These are phyloP conservation scores for Pseudogymnoascus sp. DNA, from an alignment of 2,329 filamentous ascomycete species.

Conservation along the genomic window DNA sequence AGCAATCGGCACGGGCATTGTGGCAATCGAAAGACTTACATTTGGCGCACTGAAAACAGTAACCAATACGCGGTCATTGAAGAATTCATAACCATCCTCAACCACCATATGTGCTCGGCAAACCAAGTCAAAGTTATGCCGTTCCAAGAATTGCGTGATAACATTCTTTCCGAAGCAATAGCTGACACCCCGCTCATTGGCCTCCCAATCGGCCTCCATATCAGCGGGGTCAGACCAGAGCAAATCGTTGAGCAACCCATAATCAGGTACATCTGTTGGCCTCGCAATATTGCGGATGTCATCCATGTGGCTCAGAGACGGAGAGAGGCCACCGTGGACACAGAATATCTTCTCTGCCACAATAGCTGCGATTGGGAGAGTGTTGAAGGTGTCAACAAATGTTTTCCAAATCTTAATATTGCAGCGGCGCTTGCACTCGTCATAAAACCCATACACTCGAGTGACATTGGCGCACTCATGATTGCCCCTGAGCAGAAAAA, in stretches of 20 bases:
- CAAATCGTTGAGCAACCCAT: constrained; percentile 88
- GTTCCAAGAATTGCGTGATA: constrained; percentile 88
- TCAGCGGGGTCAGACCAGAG: constrained; percentile 97
- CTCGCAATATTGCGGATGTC: constrained; percentile 94
- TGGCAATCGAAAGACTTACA: constrained; percentile 49
- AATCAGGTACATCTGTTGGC: constrained; percentile 94
- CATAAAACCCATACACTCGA: constrained; percentile 93
- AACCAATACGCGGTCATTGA: constrained; percentile 87
- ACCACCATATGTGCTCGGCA: constrained; percentile 99
- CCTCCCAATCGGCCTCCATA: constrained; percentile 97
- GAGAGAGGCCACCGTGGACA: constrained; percentile 89
- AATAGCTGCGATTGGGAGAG: constrained; percentile 89
- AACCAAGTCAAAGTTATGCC: constrained; percentile 94
- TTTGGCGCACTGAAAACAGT: constrained; percentile 98
- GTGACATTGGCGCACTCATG: constrained; percentile 97
- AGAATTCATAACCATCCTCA: constrained; percentile 98
- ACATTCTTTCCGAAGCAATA: constrained; percentile 99
- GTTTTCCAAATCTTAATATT: constrained; percentile 99
- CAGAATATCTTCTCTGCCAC: constrained; percentile 97
- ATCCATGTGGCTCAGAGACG: constrained; percentile 91
- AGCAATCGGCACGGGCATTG: neutral
- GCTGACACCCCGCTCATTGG: constrained; percentile 92
- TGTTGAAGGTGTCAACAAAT: constrained; percentile 95
- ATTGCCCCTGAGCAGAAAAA: constrained; percentile 89
- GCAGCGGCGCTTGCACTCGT: constrained; percentile 92